Percentiles rank a stretch among this genome's conserved stretches.
Evolutionary conservation across 202 grass and related monocot species (phyloP).

Genomic region (Elaeis oleifera): DNA sequence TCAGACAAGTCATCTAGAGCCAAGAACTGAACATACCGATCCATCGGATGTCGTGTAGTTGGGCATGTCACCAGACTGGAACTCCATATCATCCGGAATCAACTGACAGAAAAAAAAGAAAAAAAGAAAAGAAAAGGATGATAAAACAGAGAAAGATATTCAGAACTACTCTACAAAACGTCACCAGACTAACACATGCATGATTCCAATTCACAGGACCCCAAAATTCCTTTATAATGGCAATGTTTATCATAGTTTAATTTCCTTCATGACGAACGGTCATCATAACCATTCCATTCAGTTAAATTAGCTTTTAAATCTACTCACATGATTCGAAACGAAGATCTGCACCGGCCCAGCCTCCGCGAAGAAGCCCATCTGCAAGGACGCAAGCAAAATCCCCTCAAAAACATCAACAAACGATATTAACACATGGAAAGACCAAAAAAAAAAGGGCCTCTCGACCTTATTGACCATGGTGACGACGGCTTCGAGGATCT

Average conservation of each 20-base stretch:
- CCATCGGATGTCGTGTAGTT: constrained; percentile 95
- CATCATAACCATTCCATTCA: neutral
- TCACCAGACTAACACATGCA: neutral
- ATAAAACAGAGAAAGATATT: neutral
- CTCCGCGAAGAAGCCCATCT: constrained; percentile 99
- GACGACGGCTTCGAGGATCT: constrained; percentile 93
- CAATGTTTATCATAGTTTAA: no score
- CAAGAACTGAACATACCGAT: constrained; percentile 50
- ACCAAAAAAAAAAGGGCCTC: neutral
- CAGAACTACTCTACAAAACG: neutral
- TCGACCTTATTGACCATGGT: constrained; percentile 97
- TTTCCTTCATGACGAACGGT: no score
- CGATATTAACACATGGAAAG: no score
- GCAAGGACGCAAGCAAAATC: constrained; percentile 16
- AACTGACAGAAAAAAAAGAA: constrained; percentile 31
- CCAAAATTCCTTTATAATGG: no score
- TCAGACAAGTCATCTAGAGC: neutral
- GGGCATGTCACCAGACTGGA: constrained; percentile 78
- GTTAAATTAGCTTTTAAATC: neutral
- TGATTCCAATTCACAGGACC: no score
- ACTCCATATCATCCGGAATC: constrained; percentile 97
- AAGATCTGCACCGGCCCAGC: constrained; percentile 96
- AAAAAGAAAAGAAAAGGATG: neutral
- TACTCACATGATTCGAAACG: constrained; percentile 94
- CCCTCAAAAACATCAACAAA: neutral